Evolutionary conservation across 345 rosid species (phyloP).

Genomic region (Salix viminalis): DNA sequence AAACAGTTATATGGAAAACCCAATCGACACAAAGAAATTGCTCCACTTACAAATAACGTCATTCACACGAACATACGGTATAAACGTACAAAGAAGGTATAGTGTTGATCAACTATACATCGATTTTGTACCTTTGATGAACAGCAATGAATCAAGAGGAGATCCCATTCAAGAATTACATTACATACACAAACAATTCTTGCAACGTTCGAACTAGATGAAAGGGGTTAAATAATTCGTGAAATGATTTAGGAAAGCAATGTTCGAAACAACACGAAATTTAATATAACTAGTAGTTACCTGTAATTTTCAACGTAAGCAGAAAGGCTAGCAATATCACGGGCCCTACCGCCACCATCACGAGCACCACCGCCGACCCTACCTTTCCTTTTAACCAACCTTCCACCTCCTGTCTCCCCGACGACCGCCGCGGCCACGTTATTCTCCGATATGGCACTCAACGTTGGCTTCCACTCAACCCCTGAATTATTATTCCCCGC

Average conservation of each 20-base stretch:
- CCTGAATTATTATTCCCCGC: constrained; percentile 3
- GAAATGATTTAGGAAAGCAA: neutral
- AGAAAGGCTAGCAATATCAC: constrained; percentile 30
- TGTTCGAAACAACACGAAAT: neutral
- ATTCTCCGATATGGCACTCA: constrained; percentile 56
- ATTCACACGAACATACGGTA: neutral
- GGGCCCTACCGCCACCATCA: constrained; percentile 4
- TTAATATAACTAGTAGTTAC: constrained; percentile 7
- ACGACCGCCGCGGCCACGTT: constrained; percentile 13
- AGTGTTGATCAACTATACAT: neutral
- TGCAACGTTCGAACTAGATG: neutral
- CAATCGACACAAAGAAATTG: neutral
- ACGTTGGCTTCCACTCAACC: constrained; percentile 62
- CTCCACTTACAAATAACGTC: neutral
- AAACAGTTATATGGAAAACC: neutral
- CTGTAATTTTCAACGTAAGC: constrained; percentile 32
- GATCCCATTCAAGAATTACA: neutral
- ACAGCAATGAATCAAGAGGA: neutral
- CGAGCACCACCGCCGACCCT: neutral
- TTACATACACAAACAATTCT: neutral
- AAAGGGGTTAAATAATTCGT: neutral
- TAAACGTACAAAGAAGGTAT: neutral
- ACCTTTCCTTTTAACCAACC: constrained; percentile 15
- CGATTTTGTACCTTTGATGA: neutral
- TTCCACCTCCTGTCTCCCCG: constrained; percentile 1